Base-by-base conservation (phyloP, 805 yeast genomes). In the Saccharomycopsis schoenii region DNA sequence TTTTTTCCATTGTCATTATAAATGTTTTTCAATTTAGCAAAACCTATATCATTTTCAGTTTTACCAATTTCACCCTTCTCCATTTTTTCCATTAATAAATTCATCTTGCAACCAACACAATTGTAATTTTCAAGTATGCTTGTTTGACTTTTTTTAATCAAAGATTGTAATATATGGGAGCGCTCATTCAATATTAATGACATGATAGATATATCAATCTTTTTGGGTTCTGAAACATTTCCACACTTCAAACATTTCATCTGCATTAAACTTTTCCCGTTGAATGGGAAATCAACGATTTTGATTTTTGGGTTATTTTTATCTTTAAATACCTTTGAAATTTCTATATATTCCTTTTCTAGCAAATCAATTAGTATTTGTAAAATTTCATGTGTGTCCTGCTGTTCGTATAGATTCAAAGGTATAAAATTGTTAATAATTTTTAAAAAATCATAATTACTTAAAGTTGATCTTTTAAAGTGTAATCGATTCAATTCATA, bases 311-410 rank as follows among this genome's bases (percentile, higher is more conserved):
- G 21, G 2, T 47, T 34, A 6, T 47, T 25, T 24, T 10, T 47
- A 24, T 47, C 52, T 9, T 47, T 47, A n/a, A 47, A 24, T 11
- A 47, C 15, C 50, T 60, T 60, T 42, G 57, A 55, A 56, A 84
- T 62, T 54, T 72, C 73, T 10, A 74, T 67, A 65, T 81, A 77
- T 69, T 93, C 97, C 60, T 78, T 79, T 58, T 86, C 84, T 58
- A 94, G 74, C 0, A 93, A 85, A 67, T 92, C 96, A 24, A 93
- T 74, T 21, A 92, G 78, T 58, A 89, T 73, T 69, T 90, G 96
- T 37, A 93, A 80, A 65, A 94, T 77, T 68, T 93, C 99, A 67
- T 94, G 97, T 0, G 98, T 97, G 74, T 93, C 99, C 68, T 93
- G 96, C 71, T 94, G 99, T 68, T 93, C 98, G 9, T 47, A 47